phyloP scores from a whole-genome alignment of 306 rosid species.

The Acmispon strigosus region DNA sequence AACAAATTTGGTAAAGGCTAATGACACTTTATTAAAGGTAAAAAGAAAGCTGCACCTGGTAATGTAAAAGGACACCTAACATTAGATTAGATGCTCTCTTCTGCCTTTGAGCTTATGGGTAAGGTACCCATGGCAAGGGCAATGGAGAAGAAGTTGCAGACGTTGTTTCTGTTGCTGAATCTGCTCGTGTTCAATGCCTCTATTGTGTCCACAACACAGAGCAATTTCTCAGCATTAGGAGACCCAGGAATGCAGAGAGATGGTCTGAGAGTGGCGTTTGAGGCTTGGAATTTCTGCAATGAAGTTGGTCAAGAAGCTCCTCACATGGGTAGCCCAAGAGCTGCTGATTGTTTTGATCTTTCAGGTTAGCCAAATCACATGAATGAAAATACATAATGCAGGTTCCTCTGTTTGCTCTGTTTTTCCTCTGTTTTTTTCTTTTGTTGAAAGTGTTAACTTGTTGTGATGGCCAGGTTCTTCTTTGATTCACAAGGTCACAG shows the following conservation, averaged over 20 bases:
- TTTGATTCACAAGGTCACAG: conserved; percentile 37
- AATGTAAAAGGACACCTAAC: conserved; percentile 10
- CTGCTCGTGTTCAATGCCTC: conserved; percentile 22
- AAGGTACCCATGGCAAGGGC: not conserved
- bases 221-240: conserved; percentile 52
- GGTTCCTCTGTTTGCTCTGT: not conserved
- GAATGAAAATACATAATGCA: not conserved
- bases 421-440: not conserved
- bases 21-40: not conserved
- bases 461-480: conserved; percentile 37
- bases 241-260: conserved; percentile 86
- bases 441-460: not conserved
- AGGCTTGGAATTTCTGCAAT: conserved; percentile 93
- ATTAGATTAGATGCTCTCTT: conserved; percentile 11
- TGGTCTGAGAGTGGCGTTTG: conserved; percentile 73
- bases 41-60: not conserved
- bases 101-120: not conserved
- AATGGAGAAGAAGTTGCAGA: conserved; percentile 25
- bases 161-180: conserved; percentile 20
- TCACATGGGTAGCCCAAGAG: conserved; percentile 73
- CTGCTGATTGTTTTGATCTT: conserved; percentile 79
- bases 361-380: conserved; percentile 26
- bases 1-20: not conserved
- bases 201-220: conserved; percentile 12
- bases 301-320: conserved; percentile 85